A percentile compares a stretch with the other conserved stretches of the same genome.
Evolutionary conservation across 2,329 filamentous ascomycete species (phyloP).

Genomic region (Apiospora phragmitis): DNA sequence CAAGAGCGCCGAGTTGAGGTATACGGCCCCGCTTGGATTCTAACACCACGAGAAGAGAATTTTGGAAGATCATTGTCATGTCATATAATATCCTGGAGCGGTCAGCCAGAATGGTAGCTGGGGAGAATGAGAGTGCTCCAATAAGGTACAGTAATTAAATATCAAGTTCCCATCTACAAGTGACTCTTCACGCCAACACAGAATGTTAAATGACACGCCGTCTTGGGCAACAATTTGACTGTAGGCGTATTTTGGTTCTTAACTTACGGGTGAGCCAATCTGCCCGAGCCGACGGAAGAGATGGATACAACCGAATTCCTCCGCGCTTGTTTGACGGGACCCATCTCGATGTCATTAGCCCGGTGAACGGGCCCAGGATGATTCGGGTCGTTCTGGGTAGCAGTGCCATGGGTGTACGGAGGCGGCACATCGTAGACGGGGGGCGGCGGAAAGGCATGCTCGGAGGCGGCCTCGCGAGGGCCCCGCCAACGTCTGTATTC

Average conservation of each 20-base stretch:
- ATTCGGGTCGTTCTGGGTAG: not conserved
- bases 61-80: too few species aligned
- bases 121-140: not conserved
- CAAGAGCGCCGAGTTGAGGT: too few species aligned
- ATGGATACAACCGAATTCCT: not conserved
- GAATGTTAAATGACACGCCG: too few species aligned
- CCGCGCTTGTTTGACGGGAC: not conserved
- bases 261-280: not conserved
- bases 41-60: too few species aligned
- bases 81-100: too few species aligned
- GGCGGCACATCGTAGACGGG: constrained; percentile 6
- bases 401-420: constrained; percentile 16
- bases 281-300: not conserved
- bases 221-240: not conserved
- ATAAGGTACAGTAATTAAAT: not conserved
- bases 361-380: not conserved
- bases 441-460: not conserved
- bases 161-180: too few species aligned
- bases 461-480: not conserved
- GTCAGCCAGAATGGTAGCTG: too few species aligned
- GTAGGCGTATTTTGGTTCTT: too few species aligned
- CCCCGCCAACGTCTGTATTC: constrained; percentile 30
- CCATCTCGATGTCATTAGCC: not conserved
- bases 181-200: too few species aligned
- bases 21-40: too few species aligned